These are phyloP conservation scores for Ajuga chamaepitys DNA, from an alignment of 257 asterid species.

Conservation along the genomic window DNA sequence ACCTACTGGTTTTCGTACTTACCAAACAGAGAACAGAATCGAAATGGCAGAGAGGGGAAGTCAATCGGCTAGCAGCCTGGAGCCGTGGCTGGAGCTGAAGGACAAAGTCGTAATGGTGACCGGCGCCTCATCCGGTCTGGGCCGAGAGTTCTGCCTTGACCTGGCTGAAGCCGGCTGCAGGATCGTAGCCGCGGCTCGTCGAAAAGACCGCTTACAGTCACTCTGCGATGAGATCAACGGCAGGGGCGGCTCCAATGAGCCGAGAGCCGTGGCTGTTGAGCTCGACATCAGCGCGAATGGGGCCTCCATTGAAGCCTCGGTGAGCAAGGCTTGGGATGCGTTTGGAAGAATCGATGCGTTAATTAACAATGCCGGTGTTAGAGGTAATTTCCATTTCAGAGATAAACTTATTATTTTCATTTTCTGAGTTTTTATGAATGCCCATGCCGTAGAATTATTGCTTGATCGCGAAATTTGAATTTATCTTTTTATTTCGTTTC, in stretches of 20 bases:
- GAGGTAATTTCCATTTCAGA: too few species aligned
- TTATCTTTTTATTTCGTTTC: background rate
- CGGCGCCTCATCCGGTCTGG: slow-evolving; percentile 83
- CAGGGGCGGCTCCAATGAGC: background rate
- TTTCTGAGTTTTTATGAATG: background rate
- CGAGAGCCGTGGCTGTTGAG: slow-evolving; percentile 52
- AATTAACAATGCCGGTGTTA: slow-evolving; percentile 60
- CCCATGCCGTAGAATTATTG: too few species aligned
- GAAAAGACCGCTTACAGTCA: slow-evolving; percentile 38
- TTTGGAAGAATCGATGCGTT: slow-evolving; percentile 57
- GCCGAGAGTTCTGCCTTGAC: slow-evolving; percentile 58
- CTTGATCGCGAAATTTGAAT: too few species aligned
- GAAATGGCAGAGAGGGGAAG: slow-evolving; percentile 11
- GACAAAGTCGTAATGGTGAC: slow-evolving; percentile 69
- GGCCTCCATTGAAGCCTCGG: slow-evolving; percentile 30
- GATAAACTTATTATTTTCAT: background rate
- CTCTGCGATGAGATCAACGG: slow-evolving; percentile 57
- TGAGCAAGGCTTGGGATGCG: slow-evolving; percentile 51
- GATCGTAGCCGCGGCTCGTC: slow-evolving; percentile 64
- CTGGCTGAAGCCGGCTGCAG: slow-evolving; percentile 65
- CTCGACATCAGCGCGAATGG: slow-evolving; percentile 43
- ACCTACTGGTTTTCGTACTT: too few species aligned
- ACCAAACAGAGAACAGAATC: background rate
- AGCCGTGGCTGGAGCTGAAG: slow-evolving; percentile 54
- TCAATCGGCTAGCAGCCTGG: slow-evolving; percentile 24